phyloP scores from a whole-genome alignment of 2,329 filamentous ascomycete genomes.

The Aspergillus neoniger region DNA sequence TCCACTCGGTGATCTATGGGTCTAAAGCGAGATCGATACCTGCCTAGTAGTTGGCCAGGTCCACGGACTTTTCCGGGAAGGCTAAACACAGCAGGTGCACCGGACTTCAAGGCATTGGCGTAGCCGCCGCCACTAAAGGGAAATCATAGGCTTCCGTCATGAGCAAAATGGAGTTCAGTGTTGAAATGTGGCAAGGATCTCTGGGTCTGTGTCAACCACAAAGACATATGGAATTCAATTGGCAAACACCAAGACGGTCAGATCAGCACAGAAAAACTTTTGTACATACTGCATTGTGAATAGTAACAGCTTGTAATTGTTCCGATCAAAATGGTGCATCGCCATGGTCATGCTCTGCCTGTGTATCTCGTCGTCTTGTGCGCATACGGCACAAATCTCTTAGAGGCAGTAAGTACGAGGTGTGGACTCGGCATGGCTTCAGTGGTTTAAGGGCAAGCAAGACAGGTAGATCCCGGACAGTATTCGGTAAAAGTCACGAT shows the following conservation, averaged over 20 bases:
- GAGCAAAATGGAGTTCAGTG: neutral
- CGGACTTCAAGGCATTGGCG: neutral
- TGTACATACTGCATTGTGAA: neutral
- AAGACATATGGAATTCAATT: neutral
- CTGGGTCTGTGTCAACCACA: neutral
- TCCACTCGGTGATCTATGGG: neutral
- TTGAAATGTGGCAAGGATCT: neutral
- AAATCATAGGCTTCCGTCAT: neutral
- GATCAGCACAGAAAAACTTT: neutral
- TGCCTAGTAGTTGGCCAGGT: neutral
- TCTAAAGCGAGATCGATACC: neutral
- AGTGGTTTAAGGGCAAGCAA: neutral
- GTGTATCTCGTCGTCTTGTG: neutral
- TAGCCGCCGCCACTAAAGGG: neutral
- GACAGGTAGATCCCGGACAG: neutral
- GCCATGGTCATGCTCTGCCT: neutral
- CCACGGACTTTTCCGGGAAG: neutral
- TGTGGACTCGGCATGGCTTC: neutral
- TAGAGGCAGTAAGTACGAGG: neutral
- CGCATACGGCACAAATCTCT: neutral
- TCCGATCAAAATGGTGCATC: neutral
- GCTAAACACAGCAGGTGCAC: neutral
- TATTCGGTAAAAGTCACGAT: neutral
- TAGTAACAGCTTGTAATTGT: neutral
- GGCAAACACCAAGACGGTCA: neutral